Evolutionary conservation across 306 rosid genomes (phyloP).

Genomic region (Acacia crassicarpa): DNA sequence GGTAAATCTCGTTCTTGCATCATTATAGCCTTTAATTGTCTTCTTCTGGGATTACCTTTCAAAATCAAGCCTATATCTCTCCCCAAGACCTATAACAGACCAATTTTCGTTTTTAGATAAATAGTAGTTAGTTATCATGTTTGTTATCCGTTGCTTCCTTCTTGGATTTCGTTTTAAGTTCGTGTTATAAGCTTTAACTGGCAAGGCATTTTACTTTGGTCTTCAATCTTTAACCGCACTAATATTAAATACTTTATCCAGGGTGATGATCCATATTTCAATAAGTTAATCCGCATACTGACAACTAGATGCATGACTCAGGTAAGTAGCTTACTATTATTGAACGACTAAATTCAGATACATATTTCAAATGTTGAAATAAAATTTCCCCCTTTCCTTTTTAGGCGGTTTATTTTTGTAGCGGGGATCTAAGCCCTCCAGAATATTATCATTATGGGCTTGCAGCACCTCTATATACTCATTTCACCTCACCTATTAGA

Average conservation of each 20-base stretch:
- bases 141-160: not conserved
- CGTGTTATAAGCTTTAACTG: slow-evolving; percentile 1
- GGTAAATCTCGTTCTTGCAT: slow-evolving; percentile 45
- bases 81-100: not conserved
- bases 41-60: not conserved
- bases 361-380: slow-evolving; percentile 12
- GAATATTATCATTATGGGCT: slow-evolving; percentile 98
- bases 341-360: slow-evolving; percentile 15
- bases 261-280: slow-evolving; percentile 97
- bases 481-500: slow-evolving; percentile 97
- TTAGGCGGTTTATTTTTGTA: slow-evolving; percentile 95
- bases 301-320: slow-evolving; percentile 98
- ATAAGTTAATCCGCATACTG: slow-evolving; percentile 86
- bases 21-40: not conserved
- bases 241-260: slow-evolving; percentile 29
- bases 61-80: not conserved
- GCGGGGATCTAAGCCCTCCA: slow-evolving; percentile 92
- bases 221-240: slow-evolving; percentile 5
- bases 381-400: slow-evolving; percentile 3
- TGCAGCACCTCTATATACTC: slow-evolving; percentile 88
- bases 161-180: slow-evolving; percentile 6
- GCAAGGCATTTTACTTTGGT: slow-evolving; percentile 1
- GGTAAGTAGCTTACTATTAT: slow-evolving; percentile 49
- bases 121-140: not conserved
- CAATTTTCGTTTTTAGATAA: not conserved